Percentiles rank a stretch among this genome's conserved stretches.
Evolutionary conservation across 2,329 filamentous ascomycete species (phyloP).

Genomic region (Diaporthe velutina): DNA sequence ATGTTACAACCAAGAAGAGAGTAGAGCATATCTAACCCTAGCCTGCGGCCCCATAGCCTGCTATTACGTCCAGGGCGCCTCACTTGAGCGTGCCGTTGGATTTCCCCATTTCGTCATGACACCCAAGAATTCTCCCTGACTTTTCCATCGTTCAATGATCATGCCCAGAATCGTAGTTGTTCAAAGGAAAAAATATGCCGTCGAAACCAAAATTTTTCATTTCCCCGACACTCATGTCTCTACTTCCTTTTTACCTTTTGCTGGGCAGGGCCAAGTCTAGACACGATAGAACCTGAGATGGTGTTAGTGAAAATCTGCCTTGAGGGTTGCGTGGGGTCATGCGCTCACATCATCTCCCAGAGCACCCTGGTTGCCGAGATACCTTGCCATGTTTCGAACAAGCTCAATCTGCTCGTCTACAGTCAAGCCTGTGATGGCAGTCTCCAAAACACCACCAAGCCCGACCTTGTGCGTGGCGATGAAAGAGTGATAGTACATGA

Average conservation of each 20-base stretch:
- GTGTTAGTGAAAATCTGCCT: background rate
- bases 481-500: constrained; percentile 99
- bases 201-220: background rate
- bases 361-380: constrained; percentile 74
- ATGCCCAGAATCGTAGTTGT: constrained; percentile 22
- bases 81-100: background rate
- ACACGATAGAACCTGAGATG: constrained; percentile 49
- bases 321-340: background rate
- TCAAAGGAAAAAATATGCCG: constrained; percentile 17
- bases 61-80: background rate
- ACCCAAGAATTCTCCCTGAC: background rate
- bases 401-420: constrained; percentile 91
- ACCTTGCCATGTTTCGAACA: constrained; percentile 73
- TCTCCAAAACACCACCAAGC: constrained; percentile 89
- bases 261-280: constrained; percentile 49
- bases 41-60: background rate
- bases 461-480: constrained; percentile 89
- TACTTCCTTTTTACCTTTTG: constrained; percentile 41
- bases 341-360: constrained; percentile 54
- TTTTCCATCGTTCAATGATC: background rate
- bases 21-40: constrained; percentile 45
- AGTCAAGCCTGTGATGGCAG: constrained; percentile 88
- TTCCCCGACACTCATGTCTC: background rate
- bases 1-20: constrained; percentile 41
- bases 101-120: background rate